These are phyloP conservation scores for Leishmania arabica DNA, from an alignment of 208 protist species.

Conservation along the genomic window DNA sequence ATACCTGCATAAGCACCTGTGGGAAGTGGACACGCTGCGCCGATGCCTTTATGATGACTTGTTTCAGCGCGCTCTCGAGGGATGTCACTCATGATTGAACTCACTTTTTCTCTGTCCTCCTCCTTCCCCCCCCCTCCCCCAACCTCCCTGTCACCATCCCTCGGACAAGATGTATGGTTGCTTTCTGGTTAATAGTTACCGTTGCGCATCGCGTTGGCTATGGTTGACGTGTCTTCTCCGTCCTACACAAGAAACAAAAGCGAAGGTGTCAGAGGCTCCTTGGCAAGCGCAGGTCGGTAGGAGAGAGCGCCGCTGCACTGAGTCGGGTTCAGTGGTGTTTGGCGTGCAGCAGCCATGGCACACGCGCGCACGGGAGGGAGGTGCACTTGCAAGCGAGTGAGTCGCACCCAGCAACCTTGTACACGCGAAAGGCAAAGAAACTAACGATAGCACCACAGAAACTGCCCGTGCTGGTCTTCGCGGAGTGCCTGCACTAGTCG, in stretches of 20 bases:
- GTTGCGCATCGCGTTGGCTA: not conserved
- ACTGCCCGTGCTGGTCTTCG: not conserved
- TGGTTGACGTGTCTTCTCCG: not conserved
- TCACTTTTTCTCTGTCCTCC: not conserved
- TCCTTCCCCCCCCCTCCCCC: not conserved
- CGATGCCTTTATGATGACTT: conserved; percentile 41
- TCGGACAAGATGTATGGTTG: not conserved
- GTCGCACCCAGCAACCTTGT: not conserved
- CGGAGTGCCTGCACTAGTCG: not conserved
- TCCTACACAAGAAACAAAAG: not conserved
- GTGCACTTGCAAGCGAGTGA: not conserved
- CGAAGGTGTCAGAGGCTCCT: not conserved
- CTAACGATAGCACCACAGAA: not conserved
- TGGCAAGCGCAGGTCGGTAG: not conserved
- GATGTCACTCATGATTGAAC: not conserved
- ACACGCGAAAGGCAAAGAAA: not conserved
- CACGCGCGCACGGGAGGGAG: not conserved
- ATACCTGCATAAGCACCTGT: conserved; percentile 36
- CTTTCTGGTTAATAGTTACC: not conserved
- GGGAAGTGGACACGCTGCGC: conserved; percentile 32
- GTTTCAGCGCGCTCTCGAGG: conserved; percentile 11
- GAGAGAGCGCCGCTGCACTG: not conserved
- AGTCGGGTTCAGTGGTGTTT: not conserved
- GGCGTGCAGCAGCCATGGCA: not conserved
- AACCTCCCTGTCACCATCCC: not conserved